Percentiles rank a stretch among this genome's conserved stretches.
Evolutionary conservation across 805 yeast species (phyloP).

Genomic region (Cyberlindnera misumaiensis): DNA sequence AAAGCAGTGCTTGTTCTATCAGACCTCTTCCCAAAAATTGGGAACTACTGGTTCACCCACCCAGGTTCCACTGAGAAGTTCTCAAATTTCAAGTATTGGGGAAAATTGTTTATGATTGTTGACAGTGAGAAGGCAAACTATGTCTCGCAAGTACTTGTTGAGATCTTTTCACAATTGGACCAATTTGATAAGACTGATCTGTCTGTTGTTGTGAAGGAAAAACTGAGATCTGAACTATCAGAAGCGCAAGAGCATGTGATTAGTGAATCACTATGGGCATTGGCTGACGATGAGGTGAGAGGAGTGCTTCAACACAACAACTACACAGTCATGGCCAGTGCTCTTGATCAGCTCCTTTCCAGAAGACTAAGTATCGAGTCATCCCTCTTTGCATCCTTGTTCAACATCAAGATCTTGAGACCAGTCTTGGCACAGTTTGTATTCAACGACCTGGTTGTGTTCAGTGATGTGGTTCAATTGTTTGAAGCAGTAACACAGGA

Average conservation of each 20-base stretch:
- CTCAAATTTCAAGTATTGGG: slow-evolving; percentile 25
- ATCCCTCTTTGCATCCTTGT: background rate
- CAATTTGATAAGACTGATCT: slow-evolving; percentile 12
- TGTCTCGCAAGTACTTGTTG: slow-evolving; percentile 28
- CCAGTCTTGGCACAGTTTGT: slow-evolving; percentile 9
- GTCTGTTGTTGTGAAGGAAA: slow-evolving; percentile 7
- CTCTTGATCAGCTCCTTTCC: slow-evolving; percentile 9
- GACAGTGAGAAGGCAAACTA: slow-evolving; percentile 22
- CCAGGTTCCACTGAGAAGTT: slow-evolving; percentile 12
- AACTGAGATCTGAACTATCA: slow-evolving; percentile 3
- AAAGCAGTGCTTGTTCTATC: slow-evolving; percentile 25
- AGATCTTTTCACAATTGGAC: slow-evolving; percentile 29
- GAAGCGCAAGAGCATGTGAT: slow-evolving; percentile 19
- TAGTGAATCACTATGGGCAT: slow-evolving; percentile 23
- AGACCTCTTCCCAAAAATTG: slow-evolving; percentile 37
- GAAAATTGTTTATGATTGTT: slow-evolving; percentile 12
- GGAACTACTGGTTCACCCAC: slow-evolving; percentile 29
- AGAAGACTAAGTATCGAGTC: slow-evolving; percentile 14
- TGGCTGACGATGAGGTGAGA: slow-evolving; percentile 14
- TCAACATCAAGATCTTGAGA: slow-evolving; percentile 1
- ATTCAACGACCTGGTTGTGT: slow-evolving; percentile 11
- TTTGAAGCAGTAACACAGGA: slow-evolving; percentile 5
- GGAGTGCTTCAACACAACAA: background rate
- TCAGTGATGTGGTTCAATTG: slow-evolving; percentile 8
- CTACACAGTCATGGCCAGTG: slow-evolving; percentile 7